Base-by-base conservation (phyloP, 148 eudicot species). In the Bassia scoparia region DNA sequence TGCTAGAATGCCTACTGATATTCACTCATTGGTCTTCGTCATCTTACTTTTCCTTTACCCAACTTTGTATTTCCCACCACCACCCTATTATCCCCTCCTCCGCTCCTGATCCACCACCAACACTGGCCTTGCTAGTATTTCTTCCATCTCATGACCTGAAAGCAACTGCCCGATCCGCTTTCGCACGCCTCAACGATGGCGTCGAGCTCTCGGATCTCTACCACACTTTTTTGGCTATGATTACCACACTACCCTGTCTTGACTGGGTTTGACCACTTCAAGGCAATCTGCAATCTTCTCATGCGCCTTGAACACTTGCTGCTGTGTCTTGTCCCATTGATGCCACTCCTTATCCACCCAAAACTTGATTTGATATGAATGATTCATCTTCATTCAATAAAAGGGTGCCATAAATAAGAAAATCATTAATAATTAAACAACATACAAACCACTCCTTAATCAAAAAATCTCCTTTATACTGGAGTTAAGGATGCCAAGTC, bases 291-390 rank as follows among this genome's bases (percentile, higher is more conserved):
- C 72, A 21, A 14, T 61, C 33, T 29, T 75, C 58, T 17, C 43
- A 23, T 75, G 78, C 58, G 43, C 72, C 72, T 75, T 75, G 29
- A 66, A 21, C 62, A 55, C 56, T 5, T 76, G 44, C 29, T 76
- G 35, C 50, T 73, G 55, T n/a, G 73, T 77, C 76, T 87, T 82
- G 78, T 89, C 94, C 94, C 94, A 89, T 76, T n/a, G 89, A 79
- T 59, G 82, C 85, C 21, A 77, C 85, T 24, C 89, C 90, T n/a
- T n/a, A 78, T 87, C 82, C 38, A 81, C 87, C 76, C 85, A 90
- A 76, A 89, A 89, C 70, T 83, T 89, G 67, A 89, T 87, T 72
- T n/a, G 94, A 89, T 81, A 89, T 87, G 35, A 82, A 89, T 27
- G 94, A 87, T 31, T 89, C 94, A 61, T 76, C 79, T 70, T 49